Conservation (phyloP, 2,329 filamentous ascomycete species). For the Arthrinium puccinioides region DNA sequence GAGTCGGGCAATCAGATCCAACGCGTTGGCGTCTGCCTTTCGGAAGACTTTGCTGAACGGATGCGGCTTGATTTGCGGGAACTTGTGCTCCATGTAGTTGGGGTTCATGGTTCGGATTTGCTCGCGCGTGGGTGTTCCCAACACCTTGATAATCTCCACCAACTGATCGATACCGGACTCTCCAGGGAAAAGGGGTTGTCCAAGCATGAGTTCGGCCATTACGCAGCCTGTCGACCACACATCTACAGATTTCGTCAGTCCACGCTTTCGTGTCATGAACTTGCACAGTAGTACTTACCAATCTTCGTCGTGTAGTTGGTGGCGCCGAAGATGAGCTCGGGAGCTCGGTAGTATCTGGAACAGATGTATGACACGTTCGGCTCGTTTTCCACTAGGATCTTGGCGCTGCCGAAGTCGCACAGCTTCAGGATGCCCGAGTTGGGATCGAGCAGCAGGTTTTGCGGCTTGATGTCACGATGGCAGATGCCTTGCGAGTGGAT, state of each 20-base stretch:
- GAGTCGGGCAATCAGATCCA: slow-evolving; percentile 88
- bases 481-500: slow-evolving; percentile 99
- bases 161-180: slow-evolving; percentile 98
- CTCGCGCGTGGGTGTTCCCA: slow-evolving; percentile 92
- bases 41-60: slow-evolving; percentile 99
- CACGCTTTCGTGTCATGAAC: neutral
- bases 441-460: slow-evolving; percentile 92
- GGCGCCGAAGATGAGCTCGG: slow-evolving; percentile 95
- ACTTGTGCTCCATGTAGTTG: slow-evolving; percentile 99
- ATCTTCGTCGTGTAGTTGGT: slow-evolving; percentile 99
- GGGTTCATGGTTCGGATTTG: slow-evolving; percentile 99
- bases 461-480: slow-evolving; percentile 97
- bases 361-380: slow-evolving; percentile 99
- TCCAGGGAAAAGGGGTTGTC: slow-evolving; percentile 93
- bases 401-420: slow-evolving; percentile 97
- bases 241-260: slow-evolving; percentile 46
- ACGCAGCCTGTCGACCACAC: slow-evolving; percentile 99
- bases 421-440: slow-evolving; percentile 88
- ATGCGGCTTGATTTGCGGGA: slow-evolving; percentile 98
- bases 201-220: slow-evolving; percentile 98
- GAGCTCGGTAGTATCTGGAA: slow-evolving; percentile 96
- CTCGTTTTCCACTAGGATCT: slow-evolving; percentile 97
- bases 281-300: slow-evolving; percentile 52
- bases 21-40: slow-evolving; percentile 86
- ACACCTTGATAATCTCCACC: slow-evolving; percentile 98